Evolutionary conservation across 2,329 filamentous ascomycete genomes (phyloP).

Genomic region (Trichoderma pleuroti): DNA sequence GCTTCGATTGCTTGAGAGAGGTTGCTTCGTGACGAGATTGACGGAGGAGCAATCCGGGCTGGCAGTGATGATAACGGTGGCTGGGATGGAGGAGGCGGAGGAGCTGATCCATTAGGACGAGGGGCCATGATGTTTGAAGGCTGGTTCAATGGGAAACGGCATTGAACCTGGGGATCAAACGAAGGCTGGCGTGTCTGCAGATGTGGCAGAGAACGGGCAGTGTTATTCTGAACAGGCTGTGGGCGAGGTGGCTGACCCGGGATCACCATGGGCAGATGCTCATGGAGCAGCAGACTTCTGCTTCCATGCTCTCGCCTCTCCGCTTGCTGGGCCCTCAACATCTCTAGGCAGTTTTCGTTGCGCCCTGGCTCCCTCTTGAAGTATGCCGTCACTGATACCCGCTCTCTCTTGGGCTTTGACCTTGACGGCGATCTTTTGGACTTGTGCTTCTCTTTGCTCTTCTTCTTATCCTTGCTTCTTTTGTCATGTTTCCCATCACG

Average conservation of each 20-base stretch:
- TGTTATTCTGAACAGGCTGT: neutral
- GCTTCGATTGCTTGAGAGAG: neutral
- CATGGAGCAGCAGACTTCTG: neutral
- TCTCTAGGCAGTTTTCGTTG: conserved; percentile 30
- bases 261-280: neutral
- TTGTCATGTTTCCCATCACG: conserved; percentile 21
- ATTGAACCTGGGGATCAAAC: neutral
- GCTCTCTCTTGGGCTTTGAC: conserved; percentile 30
- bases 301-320: neutral
- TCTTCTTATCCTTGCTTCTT: conserved; percentile 21
- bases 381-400: conserved; percentile 44
- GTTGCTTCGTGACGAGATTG: neutral
- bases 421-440: conserved; percentile 18
- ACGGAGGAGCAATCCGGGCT: neutral
- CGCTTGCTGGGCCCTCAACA: conserved; percentile 26
- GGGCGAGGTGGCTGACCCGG: neutral
- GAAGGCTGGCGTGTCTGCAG: neutral
- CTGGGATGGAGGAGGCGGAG: neutral
- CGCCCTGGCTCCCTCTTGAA: conserved; percentile 41
- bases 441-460: neutral
- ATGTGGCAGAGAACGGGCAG: neutral
- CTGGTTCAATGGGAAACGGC: neutral
- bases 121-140: neutral
- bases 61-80: neutral
- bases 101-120: neutral